phyloP scores from a whole-genome alignment of 176 grass and related monocot species.

The Zoysia japonica region DNA sequence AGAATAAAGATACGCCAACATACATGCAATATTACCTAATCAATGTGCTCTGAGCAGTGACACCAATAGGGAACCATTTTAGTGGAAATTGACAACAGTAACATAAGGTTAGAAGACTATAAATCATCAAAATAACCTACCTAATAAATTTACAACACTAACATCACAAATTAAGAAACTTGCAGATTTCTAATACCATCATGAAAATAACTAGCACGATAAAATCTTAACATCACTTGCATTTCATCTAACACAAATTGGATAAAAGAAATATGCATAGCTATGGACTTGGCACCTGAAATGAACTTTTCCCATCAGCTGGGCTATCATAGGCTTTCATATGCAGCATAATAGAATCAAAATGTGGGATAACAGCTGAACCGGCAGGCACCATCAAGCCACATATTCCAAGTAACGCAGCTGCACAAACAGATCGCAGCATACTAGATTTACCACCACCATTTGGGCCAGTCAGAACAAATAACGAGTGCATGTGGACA shows the following conservation, averaged over 20 bases:
- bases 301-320: slow-evolving; percentile 93
- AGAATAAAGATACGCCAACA: slow-evolving; percentile 13
- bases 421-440: slow-evolving; percentile 89
- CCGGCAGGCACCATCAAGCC: slow-evolving; percentile 94
- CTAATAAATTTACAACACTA: slow-evolving; percentile 24
- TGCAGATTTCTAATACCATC: slow-evolving; percentile 27
- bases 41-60: slow-evolving; percentile 1
- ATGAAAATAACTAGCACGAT: not conserved
- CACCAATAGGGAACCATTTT: not conserved
- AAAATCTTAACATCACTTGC: not conserved
- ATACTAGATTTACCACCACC: slow-evolving; percentile 98
- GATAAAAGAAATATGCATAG: slow-evolving; percentile 23
- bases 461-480: slow-evolving; percentile 96
- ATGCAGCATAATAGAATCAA: slow-evolving; percentile 93
- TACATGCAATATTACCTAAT: not conserved
- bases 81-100: not conserved
- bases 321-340: slow-evolving; percentile 97
- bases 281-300: slow-evolving; percentile 68
- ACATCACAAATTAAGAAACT: not conserved
- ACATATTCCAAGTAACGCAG: slow-evolving; percentile 89
- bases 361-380: slow-evolving; percentile 76
- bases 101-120: not conserved
- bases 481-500: slow-evolving; percentile 76
- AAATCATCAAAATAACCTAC: not conserved
- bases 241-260: slow-evolving; percentile 8